phyloP scores from a whole-genome alignment of 2,329 filamentous ascomycete species.

The Botrytis porri region DNA sequence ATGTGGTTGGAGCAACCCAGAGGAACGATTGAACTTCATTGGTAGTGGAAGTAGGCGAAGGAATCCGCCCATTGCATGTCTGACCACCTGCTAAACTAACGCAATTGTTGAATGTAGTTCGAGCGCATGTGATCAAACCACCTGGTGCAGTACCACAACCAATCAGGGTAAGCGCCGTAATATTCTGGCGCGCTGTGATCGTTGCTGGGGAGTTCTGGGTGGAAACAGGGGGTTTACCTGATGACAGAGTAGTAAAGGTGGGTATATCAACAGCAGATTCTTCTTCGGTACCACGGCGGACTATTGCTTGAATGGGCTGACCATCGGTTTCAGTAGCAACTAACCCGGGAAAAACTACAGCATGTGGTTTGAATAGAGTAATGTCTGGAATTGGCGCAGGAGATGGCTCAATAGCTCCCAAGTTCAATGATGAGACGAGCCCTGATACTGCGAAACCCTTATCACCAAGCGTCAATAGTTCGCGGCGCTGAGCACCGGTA shows the following conservation, averaged over 20 bases:
- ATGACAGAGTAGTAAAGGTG: too few relatives aligned
- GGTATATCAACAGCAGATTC: too few relatives aligned
- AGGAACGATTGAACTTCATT: not conserved
- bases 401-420: not conserved
- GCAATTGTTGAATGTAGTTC: too few relatives aligned
- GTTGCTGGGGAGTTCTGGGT: too few relatives aligned
- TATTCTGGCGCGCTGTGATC: too few relatives aligned
- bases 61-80: too few relatives aligned
- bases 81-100: too few relatives aligned
- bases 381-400: not conserved
- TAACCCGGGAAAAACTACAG: not conserved
- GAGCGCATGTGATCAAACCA: not conserved
- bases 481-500: not conserved
- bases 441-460: not conserved
- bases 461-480: not conserved
- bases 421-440: not conserved
- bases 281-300: too few relatives aligned
- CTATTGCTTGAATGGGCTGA: not conserved
- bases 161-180: too few relatives aligned
- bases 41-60: too few relatives aligned
- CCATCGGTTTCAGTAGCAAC: not conserved
- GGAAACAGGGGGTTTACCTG: too few relatives aligned
- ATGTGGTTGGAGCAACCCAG: not conserved
- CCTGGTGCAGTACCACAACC: not conserved
- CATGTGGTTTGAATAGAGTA: not conserved